A percentile compares a stretch with the other conserved stretches of the same genome.
These are phyloP conservation scores for Agrocybe praecox DNA, from an alignment of 768 basidiomycete species.

Conservation along the genomic window DNA sequence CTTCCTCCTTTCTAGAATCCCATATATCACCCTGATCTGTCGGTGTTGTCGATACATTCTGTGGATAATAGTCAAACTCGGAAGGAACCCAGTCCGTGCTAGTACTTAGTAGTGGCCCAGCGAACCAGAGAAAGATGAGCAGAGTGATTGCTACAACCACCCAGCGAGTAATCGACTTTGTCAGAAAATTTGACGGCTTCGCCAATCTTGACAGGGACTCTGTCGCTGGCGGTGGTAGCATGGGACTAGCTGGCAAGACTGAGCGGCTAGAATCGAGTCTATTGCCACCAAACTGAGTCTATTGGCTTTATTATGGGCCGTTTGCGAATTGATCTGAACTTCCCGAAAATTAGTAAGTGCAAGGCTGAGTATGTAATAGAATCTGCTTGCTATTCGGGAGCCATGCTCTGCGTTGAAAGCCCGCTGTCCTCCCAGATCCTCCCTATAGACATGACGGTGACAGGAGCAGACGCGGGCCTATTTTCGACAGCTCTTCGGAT, in stretches of 20 bases:
- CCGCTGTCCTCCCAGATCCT: too few relatives aligned
- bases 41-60: constrained; percentile 6
- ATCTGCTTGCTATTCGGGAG: too few relatives aligned
- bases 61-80: constrained; percentile 3
- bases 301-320: too few relatives aligned
- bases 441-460: too few relatives aligned
- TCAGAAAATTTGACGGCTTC: constrained; percentile 8
- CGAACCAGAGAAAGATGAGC: constrained; percentile 14
- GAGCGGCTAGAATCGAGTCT: too few relatives aligned
- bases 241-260: neutral
- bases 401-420: too few relatives aligned
- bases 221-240: constrained; percentile 16
- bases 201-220: constrained; percentile 11
- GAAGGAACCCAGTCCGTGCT: constrained; percentile 5
- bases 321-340: too few relatives aligned
- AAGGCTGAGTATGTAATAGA: too few relatives aligned
- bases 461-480: too few relatives aligned
- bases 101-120: constrained; percentile 1
- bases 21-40: constrained; percentile 26
- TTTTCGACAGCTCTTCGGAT: too few relatives aligned
- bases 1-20: constrained; percentile 44
- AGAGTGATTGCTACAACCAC: constrained; percentile 6
- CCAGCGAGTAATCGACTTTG: constrained; percentile 19
- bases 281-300: too few relatives aligned
- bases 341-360: too few relatives aligned